Evolutionary conservation across 2,329 filamentous ascomycete genomes (phyloP), one percentile per base, ranked within the genome.

Genomic region (Colletotrichum liaoningense): DNA sequence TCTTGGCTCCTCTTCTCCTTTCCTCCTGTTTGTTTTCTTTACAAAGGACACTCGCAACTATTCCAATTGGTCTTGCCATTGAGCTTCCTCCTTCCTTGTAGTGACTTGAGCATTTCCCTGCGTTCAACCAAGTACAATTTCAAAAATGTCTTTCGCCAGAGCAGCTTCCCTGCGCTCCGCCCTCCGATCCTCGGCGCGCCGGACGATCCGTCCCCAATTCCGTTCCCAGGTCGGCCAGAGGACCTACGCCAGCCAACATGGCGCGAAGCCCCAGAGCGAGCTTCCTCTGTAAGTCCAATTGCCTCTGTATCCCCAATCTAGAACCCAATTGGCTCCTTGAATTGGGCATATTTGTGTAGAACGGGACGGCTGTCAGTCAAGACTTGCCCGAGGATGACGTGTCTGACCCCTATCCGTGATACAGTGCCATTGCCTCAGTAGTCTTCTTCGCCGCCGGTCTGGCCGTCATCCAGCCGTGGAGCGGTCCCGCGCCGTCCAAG

Each of bases 181-280:
- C 54, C 69, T 74, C 69, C 72, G 72, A 63, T 7, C 59, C 46
- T 73, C 72, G 63, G 63, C 69, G 69, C 68, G 72, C 52, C 72
- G 69, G 54, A 74, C 72, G 16, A 63, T 73, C 35, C 72, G 72
- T 55, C 63, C 72, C 35, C 69, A 74, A 22, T 68, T 68, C 57
- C 62, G 72, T 26, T 58, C 72, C 6, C 72, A 63, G 69, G 24
- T 68, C 35, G 58, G 68, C 35, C 68, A 68, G 46, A 72, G 69
- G 69, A 68, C 58, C n/a, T 74, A 74, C 64, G 68, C 72, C 56
- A 74, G 72, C 69, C 72, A 74, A 30, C 60, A 73, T 55, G 67
- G 71, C 35, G 71, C 67, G 55, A 72, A 74, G 49, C 42, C 67
- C 46, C 72, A 74, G 63, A 72, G 72, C 52, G 71, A 74, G 63